phyloP scores from a whole-genome alignment of 805 yeast genomes.

The Kluyveromyces siamensis region DNA sequence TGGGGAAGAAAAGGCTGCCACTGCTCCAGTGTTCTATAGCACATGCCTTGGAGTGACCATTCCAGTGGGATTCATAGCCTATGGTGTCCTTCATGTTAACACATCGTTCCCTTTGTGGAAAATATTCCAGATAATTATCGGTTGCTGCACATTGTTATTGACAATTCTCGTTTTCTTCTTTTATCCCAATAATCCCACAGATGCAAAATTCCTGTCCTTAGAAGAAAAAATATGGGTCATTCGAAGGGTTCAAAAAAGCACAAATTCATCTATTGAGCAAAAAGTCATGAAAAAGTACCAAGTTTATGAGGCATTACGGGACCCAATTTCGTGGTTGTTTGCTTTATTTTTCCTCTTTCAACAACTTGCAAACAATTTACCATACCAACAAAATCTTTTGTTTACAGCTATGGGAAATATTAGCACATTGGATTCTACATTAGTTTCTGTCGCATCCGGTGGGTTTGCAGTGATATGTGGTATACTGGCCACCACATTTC shows the following conservation, averaged over 20 bases:
- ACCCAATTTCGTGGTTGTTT: slow-evolving; percentile 40
- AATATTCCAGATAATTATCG: slow-evolving; percentile 46
- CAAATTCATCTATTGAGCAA: slow-evolving; percentile 37
- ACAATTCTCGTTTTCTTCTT: slow-evolving; percentile 28
- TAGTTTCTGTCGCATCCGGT: slow-evolving; percentile 46
- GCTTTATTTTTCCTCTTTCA: slow-evolving; percentile 33
- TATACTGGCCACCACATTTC: slow-evolving; percentile 29
- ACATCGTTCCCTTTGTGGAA: slow-evolving; percentile 37
- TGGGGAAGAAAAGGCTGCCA: slow-evolving; percentile 38
- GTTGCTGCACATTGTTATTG: slow-evolving; percentile 41
- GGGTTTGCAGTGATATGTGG: slow-evolving; percentile 38
- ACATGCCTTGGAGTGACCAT: slow-evolving; percentile 44
- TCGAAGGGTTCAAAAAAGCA: slow-evolving; percentile 34
- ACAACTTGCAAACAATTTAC: slow-evolving; percentile 43
- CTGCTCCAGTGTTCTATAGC: slow-evolving; percentile 46
- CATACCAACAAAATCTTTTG: slow-evolving; percentile 44
- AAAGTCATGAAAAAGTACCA: slow-evolving; percentile 40
- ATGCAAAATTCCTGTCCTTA: slow-evolving; percentile 36
- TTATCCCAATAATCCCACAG: slow-evolving; percentile 51
- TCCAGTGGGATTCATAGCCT: slow-evolving; percentile 43
- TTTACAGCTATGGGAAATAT: slow-evolving; percentile 39
- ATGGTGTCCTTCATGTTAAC: slow-evolving; percentile 28
- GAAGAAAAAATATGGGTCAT: slow-evolving; percentile 47
- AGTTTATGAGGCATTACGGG: slow-evolving; percentile 40
- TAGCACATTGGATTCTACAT: slow-evolving; percentile 37